Base-by-base conservation (phyloP, 805 yeast species). In the Zygoascus bituminiphila region DNA sequence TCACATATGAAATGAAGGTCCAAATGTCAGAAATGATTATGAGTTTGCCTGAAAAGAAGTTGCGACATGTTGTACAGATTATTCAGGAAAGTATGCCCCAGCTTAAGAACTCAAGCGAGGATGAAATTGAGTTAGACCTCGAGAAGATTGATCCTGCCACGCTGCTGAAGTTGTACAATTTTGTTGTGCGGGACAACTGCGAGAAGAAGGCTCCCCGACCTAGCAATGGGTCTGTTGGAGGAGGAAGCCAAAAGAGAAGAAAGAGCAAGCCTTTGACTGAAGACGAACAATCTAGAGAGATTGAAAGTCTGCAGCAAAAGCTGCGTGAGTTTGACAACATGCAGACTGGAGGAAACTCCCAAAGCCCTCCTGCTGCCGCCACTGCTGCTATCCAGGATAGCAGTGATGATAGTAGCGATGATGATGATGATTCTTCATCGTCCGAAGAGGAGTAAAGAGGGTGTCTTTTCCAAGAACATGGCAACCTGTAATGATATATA, bases 1-100 rank as follows among this genome's bases (percentile, higher is more conserved):
- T 91, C 46, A 86, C 96, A 0, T 93, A 87, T 63, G 98, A 89
- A 61, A 91, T 91, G 98, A 93, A 93, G 76, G 86, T 87, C 63
- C 93, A 88, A 64, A 81, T 93, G 50, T 79, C 88, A 48, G 97
- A 88, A 61, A 81, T 81, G 56, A 89, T 93, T 63, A 81, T 82
- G 46, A 81, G 79, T 51, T 63, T 76, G 45, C 77, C 88, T 40
- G 94, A 88, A 55, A 79, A 82, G 65, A 87, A 86, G 69, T 71
- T 91, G 58, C 85, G 82, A 57, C 83, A 84, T 51, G 95, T 88
- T 29, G 76, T 91, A 53, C 79, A 84, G 45, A 88, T 93, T 53
- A 88, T 93, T 56, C 84, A 84, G 61, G 93, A 85, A 64, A 74
- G 81, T 46, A 72, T 82, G 76, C 81, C 81, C 4, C 84, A 78